Evolutionary conservation across 139 green algal species (phyloP).

Genomic region (Coelastrella sp.): DNA sequence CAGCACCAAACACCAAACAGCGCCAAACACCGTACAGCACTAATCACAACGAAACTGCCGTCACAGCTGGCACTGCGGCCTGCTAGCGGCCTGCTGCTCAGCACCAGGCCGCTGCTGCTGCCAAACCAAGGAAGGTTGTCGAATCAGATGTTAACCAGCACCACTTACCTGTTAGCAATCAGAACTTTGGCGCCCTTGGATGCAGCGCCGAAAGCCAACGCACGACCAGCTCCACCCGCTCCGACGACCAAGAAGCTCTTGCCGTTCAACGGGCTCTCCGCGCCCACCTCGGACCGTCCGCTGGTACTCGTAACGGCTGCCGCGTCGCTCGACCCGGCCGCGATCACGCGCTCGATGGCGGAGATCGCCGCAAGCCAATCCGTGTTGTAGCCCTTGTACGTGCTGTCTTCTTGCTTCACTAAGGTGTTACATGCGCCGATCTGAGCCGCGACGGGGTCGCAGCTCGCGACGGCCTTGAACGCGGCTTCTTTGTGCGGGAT

Average conservation of each 20-base stretch:
- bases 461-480: constrained; percentile 64
- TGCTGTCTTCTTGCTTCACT: constrained; percentile 65
- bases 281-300: not conserved
- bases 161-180: constrained; percentile 79
- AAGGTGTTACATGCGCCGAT: constrained; percentile 98
- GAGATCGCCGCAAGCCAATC: constrained; percentile 93
- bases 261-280: constrained; percentile 50
- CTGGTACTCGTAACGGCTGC: constrained; percentile 39
- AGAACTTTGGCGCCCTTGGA: constrained; percentile 77
- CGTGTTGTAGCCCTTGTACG: constrained; percentile 94
- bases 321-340: constrained; percentile 20
- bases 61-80: too few relatives aligned
- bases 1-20: too few relatives aligned
- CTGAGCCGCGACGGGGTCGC: constrained; percentile 82
- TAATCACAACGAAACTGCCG: too few relatives aligned
- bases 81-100: not conserved
- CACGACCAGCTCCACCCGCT: constrained; percentile 92
- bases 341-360: constrained; percentile 88
- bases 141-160: constrained; percentile 45
- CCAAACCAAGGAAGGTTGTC: too few relatives aligned
- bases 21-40: too few relatives aligned
- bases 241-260: constrained; percentile 94
- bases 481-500: constrained; percentile 96
- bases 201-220: constrained; percentile 93
- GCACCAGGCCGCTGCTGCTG: constrained; percentile 12